A percentile compares a stretch with the other conserved stretches of the same genome.
These are phyloP conservation scores for Bassia scoparia DNA, from an alignment of 148 eudicot genomes.

Conservation along the genomic window DNA sequence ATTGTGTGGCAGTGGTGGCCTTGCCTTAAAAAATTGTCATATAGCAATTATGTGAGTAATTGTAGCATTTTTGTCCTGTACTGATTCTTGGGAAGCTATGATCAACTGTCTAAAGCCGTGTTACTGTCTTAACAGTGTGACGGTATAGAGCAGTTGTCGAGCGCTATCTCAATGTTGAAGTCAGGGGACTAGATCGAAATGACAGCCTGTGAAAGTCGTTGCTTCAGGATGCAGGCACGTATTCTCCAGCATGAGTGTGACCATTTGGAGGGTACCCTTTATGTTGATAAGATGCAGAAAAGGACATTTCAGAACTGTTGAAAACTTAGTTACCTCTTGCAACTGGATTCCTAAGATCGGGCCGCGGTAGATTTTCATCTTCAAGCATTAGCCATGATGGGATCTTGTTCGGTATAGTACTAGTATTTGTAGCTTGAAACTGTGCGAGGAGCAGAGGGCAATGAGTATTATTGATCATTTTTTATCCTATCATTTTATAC, in stretches of 20 bases:
- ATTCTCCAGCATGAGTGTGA: slow-evolving; percentile 96
- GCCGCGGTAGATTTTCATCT: slow-evolving; percentile 27
- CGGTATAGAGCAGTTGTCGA: slow-evolving; percentile 88
- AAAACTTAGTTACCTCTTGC: slow-evolving; percentile 90
- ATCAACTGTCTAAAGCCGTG: background rate
- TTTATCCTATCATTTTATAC: background rate
- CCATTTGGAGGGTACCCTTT: slow-evolving; percentile 85
- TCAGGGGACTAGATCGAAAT: slow-evolving; percentile 63
- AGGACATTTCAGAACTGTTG: slow-evolving; percentile 72
- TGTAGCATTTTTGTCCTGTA: background rate
- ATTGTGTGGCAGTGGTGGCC: background rate
- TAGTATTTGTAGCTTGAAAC: background rate
- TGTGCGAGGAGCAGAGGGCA: background rate
- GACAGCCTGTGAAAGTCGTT: slow-evolving; percentile 64
- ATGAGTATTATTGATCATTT: background rate
- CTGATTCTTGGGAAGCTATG: background rate
- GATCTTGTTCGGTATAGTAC: background rate
- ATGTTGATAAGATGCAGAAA: slow-evolving; percentile 78
- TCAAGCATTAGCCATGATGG: slow-evolving; percentile 8
- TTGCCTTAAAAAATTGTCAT: background rate
- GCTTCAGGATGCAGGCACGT: slow-evolving; percentile 96
- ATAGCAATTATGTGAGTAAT: background rate
- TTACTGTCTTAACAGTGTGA: slow-evolving; percentile 65
- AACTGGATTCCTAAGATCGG: slow-evolving; percentile 76
- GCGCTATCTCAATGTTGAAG: slow-evolving; percentile 80